phyloP scores from a whole-genome alignment of 78 protist genomes.

The Dictyostelium firmibasis region DNA sequence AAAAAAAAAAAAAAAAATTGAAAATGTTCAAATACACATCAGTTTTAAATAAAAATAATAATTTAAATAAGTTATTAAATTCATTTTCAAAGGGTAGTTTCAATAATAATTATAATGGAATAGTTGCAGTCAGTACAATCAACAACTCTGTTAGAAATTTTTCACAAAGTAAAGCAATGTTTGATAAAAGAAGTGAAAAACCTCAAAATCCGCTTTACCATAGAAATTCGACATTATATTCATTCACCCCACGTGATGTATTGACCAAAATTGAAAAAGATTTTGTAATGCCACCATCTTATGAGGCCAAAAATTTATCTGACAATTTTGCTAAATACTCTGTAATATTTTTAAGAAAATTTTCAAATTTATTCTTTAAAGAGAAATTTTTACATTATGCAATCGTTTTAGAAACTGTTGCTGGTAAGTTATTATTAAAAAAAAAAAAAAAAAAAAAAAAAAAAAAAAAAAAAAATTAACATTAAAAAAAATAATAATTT shows the following conservation, averaged over 20 bases:
- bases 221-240: slow-evolving; percentile 15
- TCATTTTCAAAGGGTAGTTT: neutral
- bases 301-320: neutral
- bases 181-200: neutral
- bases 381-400: slow-evolving; percentile 71
- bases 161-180: neutral
- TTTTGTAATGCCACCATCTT: neutral
- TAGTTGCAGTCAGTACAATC: neutral
- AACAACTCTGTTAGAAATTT: neutral
- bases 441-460: too few relatives aligned
- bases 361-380: slow-evolving; percentile 45
- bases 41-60: neutral
- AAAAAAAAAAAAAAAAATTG: neutral
- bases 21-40: neutral
- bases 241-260: neutral
- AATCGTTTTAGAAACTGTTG: slow-evolving; percentile 65
- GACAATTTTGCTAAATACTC: slow-evolving; percentile 45
- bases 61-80: neutral
- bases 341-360: slow-evolving; percentile 27
- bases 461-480: neutral
- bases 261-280: slow-evolving; percentile 18
- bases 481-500: neutral
- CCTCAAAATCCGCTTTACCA: slow-evolving; percentile 24
- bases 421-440: neutral
- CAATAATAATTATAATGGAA: neutral